Evolutionary conservation across 2,329 filamentous ascomycete genomes (phyloP).

Genomic region (Venturia aucupariae): DNA sequence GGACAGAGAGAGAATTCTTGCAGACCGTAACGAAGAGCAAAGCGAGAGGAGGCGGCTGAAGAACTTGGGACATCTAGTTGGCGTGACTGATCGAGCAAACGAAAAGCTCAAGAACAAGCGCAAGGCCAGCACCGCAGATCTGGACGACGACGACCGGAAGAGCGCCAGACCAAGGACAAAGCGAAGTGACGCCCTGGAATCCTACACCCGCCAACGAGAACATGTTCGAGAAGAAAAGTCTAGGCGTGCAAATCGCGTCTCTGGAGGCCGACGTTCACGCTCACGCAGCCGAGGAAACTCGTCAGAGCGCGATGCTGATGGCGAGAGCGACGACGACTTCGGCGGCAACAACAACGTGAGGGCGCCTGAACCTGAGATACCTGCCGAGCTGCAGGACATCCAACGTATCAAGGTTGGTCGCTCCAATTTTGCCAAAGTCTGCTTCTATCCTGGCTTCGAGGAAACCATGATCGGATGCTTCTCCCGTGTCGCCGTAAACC

Average conservation of each 20-base stretch:
- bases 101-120: constrained; percentile 44
- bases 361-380: constrained; percentile 43
- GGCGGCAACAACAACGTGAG: neutral
- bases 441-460: constrained; percentile 88
- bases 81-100: constrained; percentile 44
- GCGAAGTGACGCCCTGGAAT: constrained; percentile 66
- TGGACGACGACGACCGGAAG: constrained; percentile 70
- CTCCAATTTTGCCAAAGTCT: constrained; percentile 79
- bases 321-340: constrained; percentile 47
- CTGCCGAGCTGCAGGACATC: constrained; percentile 68
- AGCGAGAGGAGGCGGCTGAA: constrained; percentile 76
- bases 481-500: constrained; percentile 72
- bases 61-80: constrained; percentile 61
- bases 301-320: constrained; percentile 48
- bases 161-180: constrained; percentile 45
- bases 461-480: constrained; percentile 74
- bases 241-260: constrained; percentile 38
- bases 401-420: constrained; percentile 77
- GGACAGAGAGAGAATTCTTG: constrained; percentile 81
- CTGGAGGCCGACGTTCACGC: constrained; percentile 31
- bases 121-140: constrained; percentile 67
- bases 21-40: constrained; percentile 74
- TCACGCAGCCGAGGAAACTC: constrained; percentile 24
- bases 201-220: constrained; percentile 52
- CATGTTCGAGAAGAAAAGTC: constrained; percentile 47